These are phyloP conservation scores for Auricularia sp. DNA, from an alignment of 768 basidiomycete genomes.

Conservation along the genomic window DNA sequence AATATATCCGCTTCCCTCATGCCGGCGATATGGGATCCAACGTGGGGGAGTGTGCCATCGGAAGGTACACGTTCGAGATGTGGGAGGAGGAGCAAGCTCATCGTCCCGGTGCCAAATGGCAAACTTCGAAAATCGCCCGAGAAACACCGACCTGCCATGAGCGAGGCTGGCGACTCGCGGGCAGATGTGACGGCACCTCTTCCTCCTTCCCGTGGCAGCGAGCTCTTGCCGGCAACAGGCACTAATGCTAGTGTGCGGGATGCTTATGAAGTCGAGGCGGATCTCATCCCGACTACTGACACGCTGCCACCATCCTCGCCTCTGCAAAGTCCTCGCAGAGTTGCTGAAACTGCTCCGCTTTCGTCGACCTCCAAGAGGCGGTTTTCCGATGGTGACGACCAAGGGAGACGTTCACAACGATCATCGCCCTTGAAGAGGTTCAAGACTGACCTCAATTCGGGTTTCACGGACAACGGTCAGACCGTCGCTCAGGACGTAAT, in stretches of 20 bases:
- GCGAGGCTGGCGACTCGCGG: slow-evolving; percentile 1
- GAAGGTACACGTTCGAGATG: slow-evolving; percentile 4
- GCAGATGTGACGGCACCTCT: neutral
- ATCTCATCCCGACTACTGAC: neutral
- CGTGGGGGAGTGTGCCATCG: slow-evolving; percentile 24
- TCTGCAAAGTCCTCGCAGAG: neutral
- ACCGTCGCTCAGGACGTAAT: no score
- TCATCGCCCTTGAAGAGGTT: neutral
- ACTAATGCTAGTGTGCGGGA: slow-evolving; percentile 6
- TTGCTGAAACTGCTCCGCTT: neutral
- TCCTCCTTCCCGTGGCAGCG: neutral
- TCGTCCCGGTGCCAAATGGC: slow-evolving; percentile 2
- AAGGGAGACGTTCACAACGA: neutral
- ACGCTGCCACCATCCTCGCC: neutral
- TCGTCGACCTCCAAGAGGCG: slow-evolving; percentile 1
- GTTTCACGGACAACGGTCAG: no score
- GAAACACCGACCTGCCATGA: neutral
- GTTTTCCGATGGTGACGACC: neutral
- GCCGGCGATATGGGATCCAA: slow-evolving; percentile 52
- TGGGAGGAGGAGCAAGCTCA: neutral
- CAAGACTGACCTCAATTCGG: no score
- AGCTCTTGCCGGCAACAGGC: neutral
- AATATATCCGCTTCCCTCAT: slow-evolving; percentile 59
- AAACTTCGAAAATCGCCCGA: neutral
- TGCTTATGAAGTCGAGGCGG: slow-evolving; percentile 6